A percentile compares a stretch with the other conserved stretches of the same genome.
Conservation (phyloP, 1,284 basidiomycete genomes). For the Ustilago vetiveriae region DNA sequence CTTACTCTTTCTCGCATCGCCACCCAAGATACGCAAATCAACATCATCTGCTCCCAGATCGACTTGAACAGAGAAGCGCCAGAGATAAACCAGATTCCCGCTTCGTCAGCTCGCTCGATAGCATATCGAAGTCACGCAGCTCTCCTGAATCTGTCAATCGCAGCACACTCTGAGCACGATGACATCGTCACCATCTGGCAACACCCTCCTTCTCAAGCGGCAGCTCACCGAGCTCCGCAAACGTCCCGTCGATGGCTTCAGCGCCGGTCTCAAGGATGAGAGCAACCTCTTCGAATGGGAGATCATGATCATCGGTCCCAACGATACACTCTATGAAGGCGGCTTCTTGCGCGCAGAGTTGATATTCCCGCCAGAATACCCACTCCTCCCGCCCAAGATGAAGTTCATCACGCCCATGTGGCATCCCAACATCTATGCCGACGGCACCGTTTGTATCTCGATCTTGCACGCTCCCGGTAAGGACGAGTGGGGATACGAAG, state of each 20-base stretch:
- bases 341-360: constrained; percentile 66
- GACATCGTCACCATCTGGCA: constrained; percentile 59
- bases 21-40: too few relatives aligned
- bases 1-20: too few relatives aligned
- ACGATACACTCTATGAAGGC: constrained; percentile 66
- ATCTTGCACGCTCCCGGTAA: constrained; percentile 97
- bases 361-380: constrained; percentile 72
- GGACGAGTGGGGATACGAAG: constrained; percentile 97
- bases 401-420: constrained; percentile 95
- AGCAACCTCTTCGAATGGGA: constrained; percentile 67
- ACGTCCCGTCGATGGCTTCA: constrained; percentile 66
- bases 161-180: constrained; percentile 25
- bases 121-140: too few relatives aligned
- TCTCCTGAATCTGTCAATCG: too few relatives aligned
- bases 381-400: constrained; percentile 93
- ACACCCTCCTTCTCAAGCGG: constrained; percentile 64
- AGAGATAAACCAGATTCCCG: too few relatives aligned
- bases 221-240: constrained; percentile 65
- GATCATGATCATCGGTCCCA: constrained; percentile 67
- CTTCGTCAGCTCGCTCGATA: too few relatives aligned
- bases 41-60: too few relatives aligned
- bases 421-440: constrained; percentile 93
- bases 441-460: constrained; percentile 92
- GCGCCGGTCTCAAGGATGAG: constrained; percentile 67
- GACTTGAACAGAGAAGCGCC: too few relatives aligned